Percentiles rank a stretch among this genome's conserved stretches.
Evolutionary conservation across 352 stramenopile genomes (phyloP).

Genomic region (Phytophthora hibernalis): DNA sequence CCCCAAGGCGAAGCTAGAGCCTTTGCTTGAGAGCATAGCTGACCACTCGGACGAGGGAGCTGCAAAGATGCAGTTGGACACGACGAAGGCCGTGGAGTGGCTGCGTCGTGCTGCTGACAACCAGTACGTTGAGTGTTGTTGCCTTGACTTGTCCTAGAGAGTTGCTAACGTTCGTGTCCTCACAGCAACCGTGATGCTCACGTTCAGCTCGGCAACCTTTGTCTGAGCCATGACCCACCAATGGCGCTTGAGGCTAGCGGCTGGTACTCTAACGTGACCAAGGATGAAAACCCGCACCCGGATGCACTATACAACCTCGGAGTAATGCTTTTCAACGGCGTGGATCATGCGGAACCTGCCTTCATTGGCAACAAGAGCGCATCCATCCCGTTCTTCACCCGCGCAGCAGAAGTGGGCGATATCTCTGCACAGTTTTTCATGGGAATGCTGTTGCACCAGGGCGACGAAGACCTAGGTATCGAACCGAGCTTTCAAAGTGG

Average conservation of each 20-base stretch:
- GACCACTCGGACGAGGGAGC: constrained; percentile 11
- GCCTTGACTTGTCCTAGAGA: neutral
- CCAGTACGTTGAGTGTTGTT: neutral
- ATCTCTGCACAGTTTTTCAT: constrained; percentile 88
- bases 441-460: constrained; percentile 81
- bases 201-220: constrained; percentile 85
- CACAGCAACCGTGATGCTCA: constrained; percentile 73
- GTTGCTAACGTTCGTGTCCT: neutral
- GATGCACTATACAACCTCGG: constrained; percentile 89
- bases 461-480: constrained; percentile 75
- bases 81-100: constrained; percentile 82
- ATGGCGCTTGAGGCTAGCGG: constrained; percentile 70
- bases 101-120: constrained; percentile 80
- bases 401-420: constrained; percentile 79
- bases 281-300: constrained; percentile 63
- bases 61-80: constrained; percentile 50
- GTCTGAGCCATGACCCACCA: constrained; percentile 78
- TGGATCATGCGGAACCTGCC: constrained; percentile 74
- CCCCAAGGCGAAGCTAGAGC: constrained; percentile 56
- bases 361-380: constrained; percentile 63
- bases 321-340: constrained; percentile 77
- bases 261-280: constrained; percentile 78
- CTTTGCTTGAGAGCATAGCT: constrained; percentile 40
- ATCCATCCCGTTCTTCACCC: constrained; percentile 81
- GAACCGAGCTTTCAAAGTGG: constrained; percentile 65